Base-by-base conservation (phyloP, 495 filamentous ascomycete species). In the Penicillium coprophilum region DNA sequence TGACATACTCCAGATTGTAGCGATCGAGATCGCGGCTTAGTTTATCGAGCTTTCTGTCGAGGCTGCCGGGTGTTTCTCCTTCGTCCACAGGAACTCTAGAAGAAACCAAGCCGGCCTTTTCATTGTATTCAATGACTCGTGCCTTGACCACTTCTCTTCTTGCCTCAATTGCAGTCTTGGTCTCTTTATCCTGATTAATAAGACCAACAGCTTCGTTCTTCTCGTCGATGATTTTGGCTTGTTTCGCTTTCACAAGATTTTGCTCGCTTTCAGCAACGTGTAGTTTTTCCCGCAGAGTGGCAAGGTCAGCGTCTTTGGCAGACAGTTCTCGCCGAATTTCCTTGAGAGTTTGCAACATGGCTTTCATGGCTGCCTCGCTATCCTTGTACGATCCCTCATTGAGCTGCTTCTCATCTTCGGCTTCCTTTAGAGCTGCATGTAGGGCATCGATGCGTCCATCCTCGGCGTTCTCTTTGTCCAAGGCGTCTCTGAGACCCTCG, bases 141-240 rank as follows among this genome's bases (percentile, higher is more conserved):
- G 68, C 74, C 32, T 59, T 63, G 28, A 81, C 67, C 12, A 77
- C 71, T 2, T 83, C 76, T 12, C 64, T 80, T 78, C 21, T 66
- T 20, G 20, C 59, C 54, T 84, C 71, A 6, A 80, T 68, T 6
- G 58, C 61, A n/a, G 53, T 53, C 60, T 78, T 81, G 2, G 81
- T 74, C 19, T 67, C 61, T 55, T 82, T 78, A 6, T 75, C 71
- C 4, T 78, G 65, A 6, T 82, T 75, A 17, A 88, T 71, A 4
- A 48, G 61, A 13, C 79, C 75, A 24, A 87, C 63, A 2, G 85
- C 84, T 12, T 68, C 54, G 64, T 95, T 96, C 63, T 92, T 90
- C 13, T 87, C 77, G 2, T 70, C 63, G 5, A 96, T 69, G 13
- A 77, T 77, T 6, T 81, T 64, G 28, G 73, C 72, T 30, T 85